phyloP scores from a whole-genome alignment of 164 flowering plant species.

The Umbellularia californica region DNA sequence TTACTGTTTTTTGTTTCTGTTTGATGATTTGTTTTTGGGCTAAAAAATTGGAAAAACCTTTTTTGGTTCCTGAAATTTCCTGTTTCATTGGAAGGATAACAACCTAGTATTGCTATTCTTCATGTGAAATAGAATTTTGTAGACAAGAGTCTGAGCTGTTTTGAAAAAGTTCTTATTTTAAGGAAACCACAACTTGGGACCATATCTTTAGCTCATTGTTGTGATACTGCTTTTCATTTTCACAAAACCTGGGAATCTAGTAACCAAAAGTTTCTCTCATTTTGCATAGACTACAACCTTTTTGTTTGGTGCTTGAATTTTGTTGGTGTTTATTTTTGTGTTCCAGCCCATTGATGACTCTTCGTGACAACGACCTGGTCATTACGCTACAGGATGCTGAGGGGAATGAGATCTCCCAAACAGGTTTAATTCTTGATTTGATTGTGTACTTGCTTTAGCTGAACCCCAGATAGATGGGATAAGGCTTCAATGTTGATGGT shows the following conservation, averaged over 20 bases:
- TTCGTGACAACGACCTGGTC: constrained; percentile 59
- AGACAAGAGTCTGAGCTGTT: too few species aligned
- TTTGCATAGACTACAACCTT: not conserved
- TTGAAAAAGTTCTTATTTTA: too few species aligned
- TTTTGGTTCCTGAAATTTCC: not conserved
- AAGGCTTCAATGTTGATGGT: not conserved
- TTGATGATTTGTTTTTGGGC: not conserved
- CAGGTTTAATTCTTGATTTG: constrained; percentile 41
- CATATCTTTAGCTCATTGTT: too few species aligned
- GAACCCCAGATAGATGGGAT: not conserved
- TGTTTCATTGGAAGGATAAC: too few species aligned
- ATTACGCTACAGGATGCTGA: constrained; percentile 46
- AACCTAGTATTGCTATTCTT: not conserved
- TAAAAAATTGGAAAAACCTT: not conserved
- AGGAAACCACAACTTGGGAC: too few species aligned
- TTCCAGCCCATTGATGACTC: constrained; percentile 57
- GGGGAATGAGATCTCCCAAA: constrained; percentile 57
- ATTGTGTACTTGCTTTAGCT: not conserved
- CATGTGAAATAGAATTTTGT: too few species aligned
- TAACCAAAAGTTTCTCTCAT: not conserved
- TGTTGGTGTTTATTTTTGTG: not conserved
- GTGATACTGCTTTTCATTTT: too few species aligned
- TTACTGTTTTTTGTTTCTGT: too few species aligned
- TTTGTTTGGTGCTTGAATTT: not conserved
- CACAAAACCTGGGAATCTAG: too few species aligned